phyloP scores from a whole-genome alignment of 164 flowering plant species.

The Aristolochia californica region DNA sequence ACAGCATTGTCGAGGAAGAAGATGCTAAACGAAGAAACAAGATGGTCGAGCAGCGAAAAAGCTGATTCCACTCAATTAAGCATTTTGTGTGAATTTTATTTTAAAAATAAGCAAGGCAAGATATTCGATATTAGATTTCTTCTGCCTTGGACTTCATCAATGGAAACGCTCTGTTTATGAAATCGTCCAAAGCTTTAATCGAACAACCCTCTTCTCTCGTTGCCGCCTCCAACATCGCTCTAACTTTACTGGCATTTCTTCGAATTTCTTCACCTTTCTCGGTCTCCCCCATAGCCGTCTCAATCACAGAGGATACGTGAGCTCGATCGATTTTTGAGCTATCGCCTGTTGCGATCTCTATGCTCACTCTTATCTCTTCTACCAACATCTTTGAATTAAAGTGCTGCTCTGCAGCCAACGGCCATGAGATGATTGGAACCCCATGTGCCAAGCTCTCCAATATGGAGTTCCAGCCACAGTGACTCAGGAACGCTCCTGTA shows the following conservation, averaged over 20 bases:
- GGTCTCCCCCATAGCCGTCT: slow-evolving; percentile 8
- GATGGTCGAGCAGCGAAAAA: too few species aligned
- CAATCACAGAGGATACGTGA: neutral
- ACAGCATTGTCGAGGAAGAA: too few species aligned
- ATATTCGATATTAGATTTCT: too few species aligned
- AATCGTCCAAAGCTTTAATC: slow-evolving; percentile 7
- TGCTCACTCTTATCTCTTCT: slow-evolving; percentile 10
- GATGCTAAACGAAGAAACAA: too few species aligned
- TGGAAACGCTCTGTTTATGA: neutral
- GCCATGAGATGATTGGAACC: slow-evolving; percentile 14
- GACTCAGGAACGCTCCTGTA: slow-evolving; percentile 12
- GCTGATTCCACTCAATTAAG: too few species aligned
- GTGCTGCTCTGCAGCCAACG: slow-evolving; percentile 8
- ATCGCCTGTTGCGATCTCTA: slow-evolving; percentile 9
- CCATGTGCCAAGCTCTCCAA: slow-evolving; percentile 14
- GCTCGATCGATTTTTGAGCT: neutral
- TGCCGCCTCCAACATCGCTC: slow-evolving; percentile 6
- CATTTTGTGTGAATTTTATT: too few species aligned
- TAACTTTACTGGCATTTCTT: slow-evolving; percentile 3
- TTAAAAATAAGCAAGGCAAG: too few species aligned
- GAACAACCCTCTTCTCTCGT: slow-evolving; percentile 7
- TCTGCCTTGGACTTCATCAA: neutral
- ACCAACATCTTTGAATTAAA: slow-evolving; percentile 9
- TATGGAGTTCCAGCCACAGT: slow-evolving; percentile 18
- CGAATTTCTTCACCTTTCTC: slow-evolving; percentile 6